Evolutionary conservation across 192 early-diverging fungal genomes (phyloP).

Genomic region (Coemansia sp.): DNA sequence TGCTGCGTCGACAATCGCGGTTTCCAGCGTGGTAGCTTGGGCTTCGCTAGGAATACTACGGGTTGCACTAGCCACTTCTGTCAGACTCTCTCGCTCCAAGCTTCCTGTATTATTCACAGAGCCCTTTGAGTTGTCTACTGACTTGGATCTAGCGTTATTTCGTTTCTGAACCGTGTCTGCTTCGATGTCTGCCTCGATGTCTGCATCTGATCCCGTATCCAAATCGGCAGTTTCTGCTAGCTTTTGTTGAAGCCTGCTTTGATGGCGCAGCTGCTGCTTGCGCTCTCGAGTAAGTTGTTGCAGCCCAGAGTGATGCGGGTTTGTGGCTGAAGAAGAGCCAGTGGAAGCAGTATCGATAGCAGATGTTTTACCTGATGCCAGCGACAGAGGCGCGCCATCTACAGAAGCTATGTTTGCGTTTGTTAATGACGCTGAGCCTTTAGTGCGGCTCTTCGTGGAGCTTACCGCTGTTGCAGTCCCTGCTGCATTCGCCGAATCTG

Average conservation of each 20-base stretch:
- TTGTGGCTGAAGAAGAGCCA: conserved; percentile 5
- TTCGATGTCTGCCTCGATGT: not conserved
- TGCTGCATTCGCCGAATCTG: not conserved
- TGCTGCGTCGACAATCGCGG: not conserved
- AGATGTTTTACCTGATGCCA: not conserved
- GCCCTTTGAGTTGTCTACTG: not conserved
- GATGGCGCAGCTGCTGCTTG: conserved; percentile 45
- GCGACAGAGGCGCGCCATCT: not conserved
- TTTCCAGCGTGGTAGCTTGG: not conserved
- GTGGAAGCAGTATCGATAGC: not conserved
- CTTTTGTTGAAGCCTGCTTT: conserved; percentile 24
- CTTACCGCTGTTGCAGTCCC: not conserved
- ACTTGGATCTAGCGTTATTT: not conserved
- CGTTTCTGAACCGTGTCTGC: not conserved
- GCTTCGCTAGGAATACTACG: not conserved
- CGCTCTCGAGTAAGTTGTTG: conserved; percentile 48
- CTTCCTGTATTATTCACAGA: not conserved
- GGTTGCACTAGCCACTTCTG: not conserved
- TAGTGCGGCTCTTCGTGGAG: not conserved
- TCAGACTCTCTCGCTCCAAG: not conserved
- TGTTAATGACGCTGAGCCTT: not conserved
- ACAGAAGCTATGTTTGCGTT: not conserved
- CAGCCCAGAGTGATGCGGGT: conserved; percentile 33
- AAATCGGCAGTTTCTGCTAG: conserved; percentile 1
- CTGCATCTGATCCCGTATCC: not conserved